Base-by-base conservation (phyloP, 2,329 filamentous ascomycete species). In the Elsinoe perseae region DNA sequence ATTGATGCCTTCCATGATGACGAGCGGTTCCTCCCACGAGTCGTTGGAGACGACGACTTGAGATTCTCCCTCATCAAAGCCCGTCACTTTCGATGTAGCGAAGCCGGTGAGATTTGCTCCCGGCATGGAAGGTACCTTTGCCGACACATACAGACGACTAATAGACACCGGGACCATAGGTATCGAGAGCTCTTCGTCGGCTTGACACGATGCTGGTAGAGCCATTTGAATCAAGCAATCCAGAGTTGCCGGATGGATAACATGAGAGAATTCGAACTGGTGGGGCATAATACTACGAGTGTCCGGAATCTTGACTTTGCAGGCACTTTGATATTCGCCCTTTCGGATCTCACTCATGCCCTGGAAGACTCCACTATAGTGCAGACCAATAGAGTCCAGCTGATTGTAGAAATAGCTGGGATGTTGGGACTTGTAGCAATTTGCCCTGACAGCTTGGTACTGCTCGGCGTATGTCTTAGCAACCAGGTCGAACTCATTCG, bases 221-320 rank as follows among this genome's bases (percentile, higher is more conserved):
- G 40, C 28, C 25, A 36, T 20, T 8, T 55, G 50, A 2, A 58
- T 23, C 8, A 28, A 16, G 20, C 30, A 36, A 38, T 58, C 56
- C 10, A 58, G 40, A 2, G 28, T 48, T 7, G 34, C 40, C 8
- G 56, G 56, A 50, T 58, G 56, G 14, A 58, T 18, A 21, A 55
- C 28, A 14, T 32, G 21, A 14, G 50, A 28, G 5, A 43, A 43
- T 18, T 46, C 38, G 20, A 48, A 55, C 28, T 55, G 50, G 16
- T 20, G 18, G 27, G 46, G 46, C 30, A 38, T 54, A 32, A 43
- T 43, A 14, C 43, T 46, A 5, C 23, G n/a, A 4, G 21, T 42
- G 16, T 54, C 50, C 4, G 30, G 34, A 10, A 40, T 23, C 16
- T 38, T 20, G 27, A 54, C 18, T 16, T 36, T 28, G 34, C 30